phyloP scores from a whole-genome alignment of 192 early-diverging fungal species.

The Thamnidium elegans region DNA sequence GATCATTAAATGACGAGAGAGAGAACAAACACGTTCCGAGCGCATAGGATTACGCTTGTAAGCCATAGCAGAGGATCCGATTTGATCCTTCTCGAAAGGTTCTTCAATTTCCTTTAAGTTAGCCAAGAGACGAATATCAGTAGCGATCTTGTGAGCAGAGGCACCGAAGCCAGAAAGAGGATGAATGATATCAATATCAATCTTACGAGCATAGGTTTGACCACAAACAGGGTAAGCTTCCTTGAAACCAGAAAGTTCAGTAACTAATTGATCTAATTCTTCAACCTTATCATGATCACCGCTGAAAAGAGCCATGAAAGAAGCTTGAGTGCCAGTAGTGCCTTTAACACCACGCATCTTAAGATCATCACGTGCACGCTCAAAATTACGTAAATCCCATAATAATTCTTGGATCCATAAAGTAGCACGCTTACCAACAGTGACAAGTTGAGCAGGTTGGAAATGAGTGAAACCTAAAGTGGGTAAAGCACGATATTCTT shows the following conservation, averaged over 20 bases:
- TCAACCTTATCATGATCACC: conserved; percentile 94
- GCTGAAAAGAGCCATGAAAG: conserved; percentile 93
- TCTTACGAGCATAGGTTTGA: conserved; percentile 98
- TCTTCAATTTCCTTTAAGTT: conserved; percentile 98
- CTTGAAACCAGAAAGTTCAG: conserved; percentile 82
- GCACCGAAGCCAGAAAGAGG: conserved; percentile 91
- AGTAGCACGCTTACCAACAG: conserved; percentile 95
- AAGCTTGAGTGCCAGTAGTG: conserved; percentile 98
- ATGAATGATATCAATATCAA: conserved; percentile 89
- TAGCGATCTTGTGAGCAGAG: conserved; percentile 94
- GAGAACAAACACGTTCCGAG: conserved; percentile 93
- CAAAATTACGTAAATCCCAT: conserved; percentile 94
- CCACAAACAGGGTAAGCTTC: conserved; percentile 89
- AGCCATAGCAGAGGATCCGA: conserved; percentile 97
- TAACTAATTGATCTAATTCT: conserved; percentile 85
- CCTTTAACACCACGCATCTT: conserved; percentile 97
- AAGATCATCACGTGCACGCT: conserved; percentile 82
- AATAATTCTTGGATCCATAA: conserved; percentile 97
- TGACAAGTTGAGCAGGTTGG: conserved; percentile 97
- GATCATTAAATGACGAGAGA: conserved; percentile 92
- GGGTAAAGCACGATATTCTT: conserved; percentile 77
- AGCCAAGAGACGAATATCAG: conserved; percentile 93
- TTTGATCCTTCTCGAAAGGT: conserved; percentile 99
- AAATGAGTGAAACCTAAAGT: conserved; percentile 99
- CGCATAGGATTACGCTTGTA: conserved; percentile 99